Evolutionary conservation across 2,329 filamentous ascomycete species (phyloP), one percentile per base, ranked within the genome.

Genomic region (Cercospora beticola): DNA sequence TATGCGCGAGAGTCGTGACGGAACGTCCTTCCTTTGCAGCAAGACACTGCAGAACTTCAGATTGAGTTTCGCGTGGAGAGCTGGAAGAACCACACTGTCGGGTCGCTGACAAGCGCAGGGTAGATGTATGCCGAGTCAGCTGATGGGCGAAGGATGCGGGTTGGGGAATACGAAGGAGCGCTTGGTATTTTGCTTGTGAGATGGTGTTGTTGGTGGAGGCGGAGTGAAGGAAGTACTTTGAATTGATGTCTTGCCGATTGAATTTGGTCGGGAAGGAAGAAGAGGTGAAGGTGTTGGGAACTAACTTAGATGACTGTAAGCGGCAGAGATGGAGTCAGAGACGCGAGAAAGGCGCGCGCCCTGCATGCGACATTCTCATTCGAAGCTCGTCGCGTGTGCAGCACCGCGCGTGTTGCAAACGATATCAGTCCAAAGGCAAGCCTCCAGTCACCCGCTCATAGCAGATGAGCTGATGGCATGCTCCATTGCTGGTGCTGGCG

Each of bases 61-160:
- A 62, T 62, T 64, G 49, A 56, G 40, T 64, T 64, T 56, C 62
- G 62, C 62, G 62, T 64, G 62, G 62, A 64, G 62, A 14, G 21
- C 23, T 64, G 28, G 40, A 26, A 30, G 43, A 8, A 10, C 62
- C 62, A 56, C 46, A 30, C 36, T 18, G 62, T 56, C 62, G 62
- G 62, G 49, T 64, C 62, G 30, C 57, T 59, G 56, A 16, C 18
- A 21, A 23, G 46, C 40, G 36, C 46, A 64, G 46, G 46, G 21
- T n/a, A n/a, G 46, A 26, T 9, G 12, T 36, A 56, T 64, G 46
- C 46, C 62, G 62, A 64, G 62, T 64, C 62, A 64, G 46, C 26
- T 64, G 62, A 57, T 40, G 30, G 18, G 21, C 30, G 43, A 43
- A 52, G 40, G 60, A 28, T 63, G 60, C 60, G 60, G 54, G 28